Conservation (phyloP, 2,329 filamentous ascomycete genomes). For the Coniochaeta pulveracea region DNA sequence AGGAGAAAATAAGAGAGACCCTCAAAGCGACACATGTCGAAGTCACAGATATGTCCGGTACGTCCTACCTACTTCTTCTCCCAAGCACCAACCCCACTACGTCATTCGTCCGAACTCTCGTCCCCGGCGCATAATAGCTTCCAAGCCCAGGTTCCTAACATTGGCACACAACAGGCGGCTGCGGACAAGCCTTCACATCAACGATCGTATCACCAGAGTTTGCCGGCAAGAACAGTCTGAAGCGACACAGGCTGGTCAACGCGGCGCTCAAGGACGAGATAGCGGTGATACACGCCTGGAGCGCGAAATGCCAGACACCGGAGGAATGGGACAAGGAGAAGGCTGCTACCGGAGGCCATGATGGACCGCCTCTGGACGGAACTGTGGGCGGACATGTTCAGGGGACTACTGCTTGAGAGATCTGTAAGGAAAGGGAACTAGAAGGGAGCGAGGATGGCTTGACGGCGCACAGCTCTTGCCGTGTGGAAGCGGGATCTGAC, state of each 20-base stretch:
- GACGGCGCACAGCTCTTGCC: no score
- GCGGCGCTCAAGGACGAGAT: constrained; percentile 76
- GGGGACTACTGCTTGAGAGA: constrained; percentile 16
- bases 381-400: constrained; percentile 31
- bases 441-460: no score
- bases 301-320: constrained; percentile 83
- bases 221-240: constrained; percentile 62
- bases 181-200: constrained; percentile 49
- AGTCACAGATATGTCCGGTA: constrained; percentile 88
- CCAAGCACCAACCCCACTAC: background rate
- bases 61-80: constrained; percentile 9
- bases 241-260: constrained; percentile 80
- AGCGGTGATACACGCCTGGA: constrained; percentile 87
- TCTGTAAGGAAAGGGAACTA: background rate
- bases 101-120: constrained; percentile 3
- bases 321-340: constrained; percentile 72
- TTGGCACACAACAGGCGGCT: constrained; percentile 34
- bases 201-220: constrained; percentile 56
- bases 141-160: background rate
- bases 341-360: constrained; percentile 18
- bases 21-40: constrained; percentile 71
- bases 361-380: constrained; percentile 28
- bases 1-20: constrained; percentile 54
- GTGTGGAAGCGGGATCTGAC: no score
- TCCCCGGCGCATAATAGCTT: background rate